Percentiles rank a stretch among this genome's conserved stretches.
Conservation (phyloP, 768 basidiomycete genomes). For the Lactarius vividus region DNA sequence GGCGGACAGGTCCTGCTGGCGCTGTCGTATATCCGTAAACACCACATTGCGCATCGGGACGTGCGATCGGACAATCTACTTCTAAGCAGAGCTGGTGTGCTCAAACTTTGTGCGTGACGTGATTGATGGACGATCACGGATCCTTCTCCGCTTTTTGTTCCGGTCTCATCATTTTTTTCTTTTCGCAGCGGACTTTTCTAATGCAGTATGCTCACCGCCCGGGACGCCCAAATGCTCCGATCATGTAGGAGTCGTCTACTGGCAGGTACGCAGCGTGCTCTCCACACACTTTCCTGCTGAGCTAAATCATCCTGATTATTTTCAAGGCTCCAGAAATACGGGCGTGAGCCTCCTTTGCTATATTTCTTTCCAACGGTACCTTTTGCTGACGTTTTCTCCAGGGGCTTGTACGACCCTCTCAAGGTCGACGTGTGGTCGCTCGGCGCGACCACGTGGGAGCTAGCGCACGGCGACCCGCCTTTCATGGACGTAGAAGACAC, state of each 20-base stretch:
- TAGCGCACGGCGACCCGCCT: conserved; percentile 24
- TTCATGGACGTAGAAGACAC: conserved; percentile 26
- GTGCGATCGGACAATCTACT: conserved; percentile 82
- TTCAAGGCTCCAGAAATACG: conserved; percentile 70
- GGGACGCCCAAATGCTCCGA: conserved; percentile 53
- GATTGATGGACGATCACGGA: not conserved
- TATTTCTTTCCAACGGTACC: not conserved
- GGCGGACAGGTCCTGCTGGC: conserved; percentile 57
- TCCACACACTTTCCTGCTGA: not conserved
- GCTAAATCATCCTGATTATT: not conserved
- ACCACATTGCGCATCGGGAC: conserved; percentile 77
- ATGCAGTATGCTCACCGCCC: conserved; percentile 58
- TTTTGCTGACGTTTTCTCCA: not conserved
- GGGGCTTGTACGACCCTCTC: conserved; percentile 27
- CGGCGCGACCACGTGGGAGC: conserved; percentile 28
- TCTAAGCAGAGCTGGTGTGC: conserved; percentile 61
- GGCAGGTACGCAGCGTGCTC: conserved; percentile 53
- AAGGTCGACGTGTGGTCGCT: conserved; percentile 29
- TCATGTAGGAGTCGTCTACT: conserved; percentile 69
- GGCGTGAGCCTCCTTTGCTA: conserved; percentile 44
- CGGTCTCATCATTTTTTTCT: not conserved
- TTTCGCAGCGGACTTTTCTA: conserved; percentile 74
- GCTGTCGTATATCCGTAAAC: conserved; percentile 60
- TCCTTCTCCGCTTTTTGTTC: not conserved
- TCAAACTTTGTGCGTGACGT: conserved; percentile 60